Evolutionary conservation across 371 early-diverging fungal genomes (phyloP), one percentile per base, ranked within the genome.

Genomic region (Mortierella sp.): DNA sequence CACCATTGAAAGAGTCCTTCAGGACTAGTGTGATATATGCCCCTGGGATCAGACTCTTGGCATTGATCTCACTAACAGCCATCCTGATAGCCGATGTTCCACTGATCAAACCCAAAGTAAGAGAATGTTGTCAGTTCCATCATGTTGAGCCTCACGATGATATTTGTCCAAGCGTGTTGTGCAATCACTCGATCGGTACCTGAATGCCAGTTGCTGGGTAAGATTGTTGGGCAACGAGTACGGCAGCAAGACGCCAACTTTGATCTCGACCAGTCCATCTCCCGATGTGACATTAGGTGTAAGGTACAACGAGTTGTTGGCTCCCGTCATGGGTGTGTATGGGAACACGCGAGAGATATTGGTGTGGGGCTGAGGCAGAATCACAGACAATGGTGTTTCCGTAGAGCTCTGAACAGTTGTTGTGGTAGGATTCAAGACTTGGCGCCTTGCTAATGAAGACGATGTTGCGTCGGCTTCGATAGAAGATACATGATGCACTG

Each of bases 81-180:
- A 87, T 74, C 46, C 88, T 81, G 31, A 87, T 86, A 24, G 88
- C 88, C 2, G 88, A 86, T 19, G 84, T 80, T 17, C 88, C 88
- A 60, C 87, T 87, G 21, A 16, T n/a, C 16, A 54, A 28, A 27
- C 19, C 24, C 2, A 3, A 53, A 21, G 10, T 10, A 37, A 47
- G 48, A n/a, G 10, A 7, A n/a, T 31, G 27, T 14, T 29, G 29
- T 21, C n/a, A 45, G n/a, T 21, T 5, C 46, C 19, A 5, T 13
- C 47, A 28, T 21, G 14, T 12, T 19, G n/a, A 13, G 19, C 7
- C n/a, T 1, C 14, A 47, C 34, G 9, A 21, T 28, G 9, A 14
- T 45, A 16, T 41, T 16, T 29, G n/a, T 39, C 39, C 10, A 3
- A 7, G 21, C 3, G 14, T 47, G 13, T 6, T 25, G 17, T 10